Conservation (phyloP, 306 rosid genomes). For the Acmispon strigosus region DNA sequence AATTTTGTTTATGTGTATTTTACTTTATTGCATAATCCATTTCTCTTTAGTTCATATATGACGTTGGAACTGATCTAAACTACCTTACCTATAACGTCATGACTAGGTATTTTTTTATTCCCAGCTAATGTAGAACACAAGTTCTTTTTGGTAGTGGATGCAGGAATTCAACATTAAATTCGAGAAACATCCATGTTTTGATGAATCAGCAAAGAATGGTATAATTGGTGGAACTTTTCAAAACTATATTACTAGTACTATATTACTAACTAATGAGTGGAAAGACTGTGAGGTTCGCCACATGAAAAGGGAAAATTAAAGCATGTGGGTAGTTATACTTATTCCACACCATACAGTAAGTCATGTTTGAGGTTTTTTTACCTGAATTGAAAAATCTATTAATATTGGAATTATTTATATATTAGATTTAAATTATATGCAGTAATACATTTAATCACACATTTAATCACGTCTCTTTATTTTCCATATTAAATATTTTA, state of each 20-base stretch:
- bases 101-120: neutral
- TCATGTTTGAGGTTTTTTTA: no score
- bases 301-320: neutral
- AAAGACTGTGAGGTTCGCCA: neutral
- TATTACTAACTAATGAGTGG: neutral
- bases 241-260: no score
- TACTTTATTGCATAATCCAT: neutral
- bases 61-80: neutral
- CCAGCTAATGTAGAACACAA: neutral
- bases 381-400: no score
- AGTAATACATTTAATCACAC: no score
- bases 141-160: neutral
- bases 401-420: no score
- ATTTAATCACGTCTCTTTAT: no score
- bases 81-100: conserved; percentile 14
- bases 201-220: neutral
- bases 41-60: neutral
- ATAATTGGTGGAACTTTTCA: conserved; percentile 9
- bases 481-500: no score
- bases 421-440: no score
- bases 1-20: neutral
- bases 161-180: conserved; percentile 2
- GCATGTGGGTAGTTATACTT: neutral
- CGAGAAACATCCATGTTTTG: neutral
- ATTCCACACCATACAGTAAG: neutral